Base-by-base conservation (phyloP, 2,329 filamentous ascomycete genomes). In the Trichoderma cornu-damae region DNA sequence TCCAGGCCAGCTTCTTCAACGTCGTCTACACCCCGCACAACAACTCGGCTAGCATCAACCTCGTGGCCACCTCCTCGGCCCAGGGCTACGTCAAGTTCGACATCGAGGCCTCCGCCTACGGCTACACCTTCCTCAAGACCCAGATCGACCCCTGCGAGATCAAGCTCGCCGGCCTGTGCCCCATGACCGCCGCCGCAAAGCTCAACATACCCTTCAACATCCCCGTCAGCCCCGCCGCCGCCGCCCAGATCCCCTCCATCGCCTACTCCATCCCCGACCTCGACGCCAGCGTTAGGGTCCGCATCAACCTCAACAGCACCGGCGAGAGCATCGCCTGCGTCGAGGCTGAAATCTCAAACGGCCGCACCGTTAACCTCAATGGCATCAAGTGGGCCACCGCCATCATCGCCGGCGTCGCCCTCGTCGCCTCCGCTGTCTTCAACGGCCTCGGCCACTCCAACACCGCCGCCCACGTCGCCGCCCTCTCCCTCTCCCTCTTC, bases 391-490 rank as follows among this genome's bases (percentile, higher is more conserved):
- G 92, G 92, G 81, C 85, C 35, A 91, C 92, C 22, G 93, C 93
- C 58, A 80, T 95, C 63, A 91, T 96, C 65, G 90, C 90, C 62
- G 90, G 90, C 61, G 75, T 96, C 38, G 90, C 89, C 63, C 79
- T 96, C 42, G 79, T 90, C 48, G 87, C 90, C 6, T 96, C 93
- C 42, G 93, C 90, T 60, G 82, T 96, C 62, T 89, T 93, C 28
- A 96, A 91, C 28, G 91, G 91, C 26, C 78, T 96, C 3, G 93
- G 93, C 9, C 91, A 96, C 72, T 90, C 90, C 49, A 96, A 96
- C 71, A 93, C 93, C 5, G 92, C 93, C 43, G 91, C 93, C 49
- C 93, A 97, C 73, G 89, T 97, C 62, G 93, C 93, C 54, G 88
- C 92, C 55, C 96, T 96, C 68, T 90, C 93, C 3, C 81, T 96